A percentile compares a stretch with the other conserved stretches of the same genome.
phyloP scores from a whole-genome alignment of 2,329 filamentous ascomycete genomes.

The Fusarium graminum region DNA sequence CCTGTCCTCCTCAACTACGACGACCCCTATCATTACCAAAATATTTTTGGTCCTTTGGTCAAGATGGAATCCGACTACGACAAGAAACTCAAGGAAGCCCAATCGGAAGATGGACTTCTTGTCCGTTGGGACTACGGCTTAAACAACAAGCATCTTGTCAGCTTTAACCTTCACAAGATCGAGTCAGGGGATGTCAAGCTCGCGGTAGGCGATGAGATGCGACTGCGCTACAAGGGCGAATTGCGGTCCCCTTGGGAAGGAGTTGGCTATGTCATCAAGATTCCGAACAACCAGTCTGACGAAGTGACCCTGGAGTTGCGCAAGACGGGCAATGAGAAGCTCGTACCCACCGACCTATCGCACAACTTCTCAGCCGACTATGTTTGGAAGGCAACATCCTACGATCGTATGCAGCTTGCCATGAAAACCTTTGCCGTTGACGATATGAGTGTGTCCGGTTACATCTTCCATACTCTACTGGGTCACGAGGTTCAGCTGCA shows the following conservation, averaged over 20 bases:
- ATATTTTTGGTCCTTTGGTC: conserved; percentile 96
- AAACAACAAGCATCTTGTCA: conserved; percentile 97
- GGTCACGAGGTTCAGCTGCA: conserved; percentile 95
- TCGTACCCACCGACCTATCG: conserved; percentile 93
- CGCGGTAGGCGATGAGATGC: conserved; percentile 98
- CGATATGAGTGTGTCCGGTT: conserved; percentile 97
- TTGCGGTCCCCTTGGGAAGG: conserved; percentile 94
- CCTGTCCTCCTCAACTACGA: conserved; percentile 95
- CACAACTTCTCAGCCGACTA: conserved; percentile 99
- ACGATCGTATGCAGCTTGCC: conserved; percentile 98
- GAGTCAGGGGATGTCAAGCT: conserved; percentile 98
- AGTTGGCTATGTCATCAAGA: conserved; percentile 98
- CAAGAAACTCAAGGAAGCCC: conserved; percentile 97
- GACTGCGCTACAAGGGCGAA: conserved; percentile 95
- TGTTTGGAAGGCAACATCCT: conserved; percentile 99
- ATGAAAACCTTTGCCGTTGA: conserved; percentile 99
- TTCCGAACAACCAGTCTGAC: conserved; percentile 98
- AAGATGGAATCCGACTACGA: conserved; percentile 99
- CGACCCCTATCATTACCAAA: conserved; percentile 98
- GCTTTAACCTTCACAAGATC: conserved; percentile 95
- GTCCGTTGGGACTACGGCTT: conserved; percentile 95
- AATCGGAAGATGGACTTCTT: conserved; percentile 94
- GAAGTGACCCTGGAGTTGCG: conserved; percentile 96
- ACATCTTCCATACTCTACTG: conserved; percentile 96
- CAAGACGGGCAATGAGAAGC: conserved; percentile 95